Evolutionary conservation across 2,329 filamentous ascomycete genomes (phyloP).

Genomic region (Grosmannia clavigera): DNA sequence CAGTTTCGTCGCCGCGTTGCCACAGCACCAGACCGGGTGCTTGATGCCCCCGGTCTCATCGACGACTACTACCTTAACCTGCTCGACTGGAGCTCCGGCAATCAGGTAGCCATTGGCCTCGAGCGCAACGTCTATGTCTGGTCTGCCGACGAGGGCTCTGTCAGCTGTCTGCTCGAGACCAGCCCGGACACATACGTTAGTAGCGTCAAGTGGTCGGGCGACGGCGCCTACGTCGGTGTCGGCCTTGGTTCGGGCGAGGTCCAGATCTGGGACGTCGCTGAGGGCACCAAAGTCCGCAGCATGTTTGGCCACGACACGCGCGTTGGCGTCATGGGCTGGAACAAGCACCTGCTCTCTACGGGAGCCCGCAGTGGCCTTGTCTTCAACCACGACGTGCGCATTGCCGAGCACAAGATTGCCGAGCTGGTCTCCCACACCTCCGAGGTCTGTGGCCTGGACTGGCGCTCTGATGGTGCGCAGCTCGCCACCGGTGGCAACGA

Average conservation of each 20-base stretch:
- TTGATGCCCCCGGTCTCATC: slow-evolving; percentile 89
- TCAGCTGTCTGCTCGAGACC: slow-evolving; percentile 81
- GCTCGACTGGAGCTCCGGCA: slow-evolving; percentile 93
- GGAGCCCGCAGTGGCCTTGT: slow-evolving; percentile 90
- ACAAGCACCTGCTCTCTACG: slow-evolving; percentile 93
- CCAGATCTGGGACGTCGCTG: slow-evolving; percentile 98
- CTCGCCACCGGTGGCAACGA: slow-evolving; percentile 96
- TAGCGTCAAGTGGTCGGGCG: slow-evolving; percentile 97
- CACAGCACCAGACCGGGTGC: slow-evolving; percentile 87
- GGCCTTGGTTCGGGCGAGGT: slow-evolving; percentile 92
- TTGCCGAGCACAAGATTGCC: slow-evolving; percentile 95
- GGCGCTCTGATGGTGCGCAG: slow-evolving; percentile 92
- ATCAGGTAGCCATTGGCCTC: slow-evolving; percentile 94
- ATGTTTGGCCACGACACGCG: slow-evolving; percentile 97
- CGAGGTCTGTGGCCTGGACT: slow-evolving; percentile 95
- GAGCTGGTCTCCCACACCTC: slow-evolving; percentile 96
- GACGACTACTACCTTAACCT: slow-evolving; percentile 99
- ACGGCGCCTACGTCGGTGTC: slow-evolving; percentile 91
- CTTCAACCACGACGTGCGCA: slow-evolving; percentile 96
- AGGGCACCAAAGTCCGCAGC: slow-evolving; percentile 88
- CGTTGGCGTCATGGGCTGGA: slow-evolving; percentile 98
- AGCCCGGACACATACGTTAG: slow-evolving; percentile 87
- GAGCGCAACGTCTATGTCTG: slow-evolving; percentile 97
- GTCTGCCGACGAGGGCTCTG: slow-evolving; percentile 88
- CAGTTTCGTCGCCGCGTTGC: slow-evolving; percentile 87